These are phyloP conservation scores for Elongisporangium undulatum DNA, from an alignment of 352 stramenopile species.

Conservation along the genomic window DNA sequence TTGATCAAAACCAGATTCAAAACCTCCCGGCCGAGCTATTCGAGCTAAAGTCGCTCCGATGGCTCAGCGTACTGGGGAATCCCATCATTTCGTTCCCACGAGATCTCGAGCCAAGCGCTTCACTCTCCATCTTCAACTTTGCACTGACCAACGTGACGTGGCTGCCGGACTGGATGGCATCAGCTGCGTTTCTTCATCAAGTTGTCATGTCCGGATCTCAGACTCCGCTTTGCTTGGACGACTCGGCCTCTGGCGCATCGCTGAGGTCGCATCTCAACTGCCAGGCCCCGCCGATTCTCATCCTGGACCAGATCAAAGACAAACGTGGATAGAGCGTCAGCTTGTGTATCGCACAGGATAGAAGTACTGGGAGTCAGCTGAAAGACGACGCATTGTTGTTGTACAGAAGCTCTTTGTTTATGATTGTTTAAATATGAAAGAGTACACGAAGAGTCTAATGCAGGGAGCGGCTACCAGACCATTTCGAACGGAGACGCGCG, in stretches of 20 bases:
- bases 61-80: conserved; percentile 1
- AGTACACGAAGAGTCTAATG: neutral
- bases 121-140: conserved; percentile 6
- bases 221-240: conserved; percentile 2
- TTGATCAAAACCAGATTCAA: neutral
- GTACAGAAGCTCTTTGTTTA: neutral
- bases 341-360: too few species aligned
- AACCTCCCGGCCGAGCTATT: conserved; percentile 2
- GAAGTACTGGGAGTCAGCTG: too few species aligned
- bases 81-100: conserved; percentile 3
- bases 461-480: neutral
- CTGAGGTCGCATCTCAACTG: neutral
- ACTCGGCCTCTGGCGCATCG: neutral
- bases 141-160: conserved; percentile 6
- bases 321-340: neutral
- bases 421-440: neutral
- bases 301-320: neutral
- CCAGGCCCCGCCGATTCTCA: neutral
- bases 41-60: conserved; percentile 4
- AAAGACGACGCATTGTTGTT: neutral
- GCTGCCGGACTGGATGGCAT: conserved; percentile 5
- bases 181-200: neutral
- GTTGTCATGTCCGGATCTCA: neutral
- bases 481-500: conserved; percentile 27
- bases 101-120: neutral